A percentile compares a stretch with the other conserved stretches of the same genome.
Conservation (phyloP, 441 rosid species). For the Mallotus japonicus region DNA sequence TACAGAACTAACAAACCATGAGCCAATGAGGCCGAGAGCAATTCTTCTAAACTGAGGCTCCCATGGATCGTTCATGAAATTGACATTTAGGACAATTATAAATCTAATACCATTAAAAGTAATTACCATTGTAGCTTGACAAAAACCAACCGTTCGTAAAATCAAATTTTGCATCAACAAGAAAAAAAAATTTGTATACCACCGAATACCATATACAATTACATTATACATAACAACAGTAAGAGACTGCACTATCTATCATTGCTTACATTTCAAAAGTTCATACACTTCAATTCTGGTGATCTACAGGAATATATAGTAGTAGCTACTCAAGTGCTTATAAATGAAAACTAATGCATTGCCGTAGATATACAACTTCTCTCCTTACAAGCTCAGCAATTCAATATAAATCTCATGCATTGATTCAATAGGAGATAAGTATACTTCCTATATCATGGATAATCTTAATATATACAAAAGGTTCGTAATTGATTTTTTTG, state of each 20-base stretch:
- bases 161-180: too few species aligned
- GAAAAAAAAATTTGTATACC: too few species aligned
- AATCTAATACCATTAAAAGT: too few species aligned
- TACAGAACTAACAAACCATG: not conserved
- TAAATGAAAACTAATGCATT: not conserved
- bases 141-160: too few species aligned
- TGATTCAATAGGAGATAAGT: not conserved
- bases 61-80: too few species aligned
- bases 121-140: too few species aligned
- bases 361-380: constrained; percentile 3
- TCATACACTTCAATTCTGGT: not conserved
- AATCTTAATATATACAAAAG: constrained; percentile 32
- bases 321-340: not conserved
- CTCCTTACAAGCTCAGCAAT: constrained; percentile 8
- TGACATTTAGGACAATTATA: too few species aligned
- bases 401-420: constrained; percentile 7
- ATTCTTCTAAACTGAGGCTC: too few species aligned
- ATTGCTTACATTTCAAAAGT: not conserved
- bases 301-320: not conserved
- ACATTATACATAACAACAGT: too few species aligned
- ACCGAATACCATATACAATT: too few species aligned
- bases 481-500: not conserved
- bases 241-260: not conserved
- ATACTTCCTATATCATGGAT: not conserved
- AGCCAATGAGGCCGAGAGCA: too few species aligned